Evolutionary conservation across 116 monocot species (phyloP).

Genomic region (Iris pallida): DNA sequence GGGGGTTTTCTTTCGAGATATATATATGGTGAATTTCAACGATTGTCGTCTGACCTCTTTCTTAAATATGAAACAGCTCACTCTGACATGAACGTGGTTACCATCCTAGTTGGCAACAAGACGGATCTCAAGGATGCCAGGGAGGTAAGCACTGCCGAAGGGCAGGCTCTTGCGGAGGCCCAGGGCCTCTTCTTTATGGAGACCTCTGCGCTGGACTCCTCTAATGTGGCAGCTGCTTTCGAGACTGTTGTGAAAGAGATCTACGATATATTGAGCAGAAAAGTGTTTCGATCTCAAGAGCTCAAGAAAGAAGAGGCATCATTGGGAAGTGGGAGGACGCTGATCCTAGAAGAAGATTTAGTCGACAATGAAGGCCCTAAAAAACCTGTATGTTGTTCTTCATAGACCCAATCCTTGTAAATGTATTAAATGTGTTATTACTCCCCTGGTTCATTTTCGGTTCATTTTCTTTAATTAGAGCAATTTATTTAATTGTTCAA

Average conservation of each 20-base stretch:
- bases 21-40: no score
- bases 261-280: slow-evolving; percentile 38
- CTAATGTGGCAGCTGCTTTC: slow-evolving; percentile 40
- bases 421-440: no score
- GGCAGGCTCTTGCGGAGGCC: slow-evolving; percentile 34
- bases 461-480: no score
- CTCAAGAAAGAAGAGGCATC: slow-evolving; percentile 20
- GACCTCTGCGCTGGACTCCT: slow-evolving; percentile 45
- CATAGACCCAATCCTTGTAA: neutral
- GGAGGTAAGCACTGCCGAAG: slow-evolving; percentile 36
- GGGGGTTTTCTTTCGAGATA: no score
- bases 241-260: slow-evolving; percentile 43
- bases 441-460: no score
- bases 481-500: no score
- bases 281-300: slow-evolving; percentile 33
- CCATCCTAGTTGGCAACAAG: slow-evolving; percentile 55
- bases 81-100: slow-evolving; percentile 59
- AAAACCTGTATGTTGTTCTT: neutral
- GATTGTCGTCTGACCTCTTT: no score
- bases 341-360: slow-evolving; percentile 5
- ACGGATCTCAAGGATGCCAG: slow-evolving; percentile 33
- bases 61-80: slow-evolving; percentile 23
- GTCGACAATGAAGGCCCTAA: neutral
- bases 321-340: slow-evolving; percentile 30
- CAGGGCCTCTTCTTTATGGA: slow-evolving; percentile 57